phyloP scores from a whole-genome alignment of 768 basidiomycete species.

The Russula emetica region DNA sequence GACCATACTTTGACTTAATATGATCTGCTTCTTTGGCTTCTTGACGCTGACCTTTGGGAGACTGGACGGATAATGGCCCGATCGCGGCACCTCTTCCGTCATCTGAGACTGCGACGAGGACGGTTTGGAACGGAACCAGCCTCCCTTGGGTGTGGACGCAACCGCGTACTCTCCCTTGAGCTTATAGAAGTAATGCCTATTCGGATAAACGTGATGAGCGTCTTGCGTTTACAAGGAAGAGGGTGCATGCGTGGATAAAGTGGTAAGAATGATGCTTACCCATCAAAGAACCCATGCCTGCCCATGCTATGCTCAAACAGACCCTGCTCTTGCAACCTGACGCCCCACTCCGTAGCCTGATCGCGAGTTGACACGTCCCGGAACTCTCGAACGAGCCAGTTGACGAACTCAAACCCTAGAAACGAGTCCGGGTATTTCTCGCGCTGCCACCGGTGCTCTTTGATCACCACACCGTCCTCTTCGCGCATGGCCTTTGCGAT shows the following conservation, averaged over 20 bases:
- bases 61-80: constrained; percentile 36
- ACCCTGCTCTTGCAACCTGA: constrained; percentile 71
- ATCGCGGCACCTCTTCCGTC: constrained; percentile 12
- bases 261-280: constrained; percentile 44
- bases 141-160: constrained; percentile 58
- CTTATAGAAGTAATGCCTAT: constrained; percentile 84
- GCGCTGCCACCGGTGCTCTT: constrained; percentile 80
- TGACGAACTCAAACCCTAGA: constrained; percentile 83
- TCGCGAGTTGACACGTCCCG: constrained; percentile 79
- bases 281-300: constrained; percentile 80
- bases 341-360: constrained; percentile 76
- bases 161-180: constrained; percentile 71
- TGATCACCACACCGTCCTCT: constrained; percentile 78
- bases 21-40: constrained; percentile 55
- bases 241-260: not conserved
- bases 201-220: constrained; percentile 1
- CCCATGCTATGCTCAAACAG: constrained; percentile 80
- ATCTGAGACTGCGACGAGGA: constrained; percentile 29
- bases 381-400: constrained; percentile 90
- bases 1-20: constrained; percentile 85
- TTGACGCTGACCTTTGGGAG: constrained; percentile 38
- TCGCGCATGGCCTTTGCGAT: constrained; percentile 85
- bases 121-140: constrained; percentile 61
- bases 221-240: not conserved
- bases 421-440: constrained; percentile 75